phyloP scores from a whole-genome alignment of 2,329 filamentous ascomycete species.

The Septoria petroselini region DNA sequence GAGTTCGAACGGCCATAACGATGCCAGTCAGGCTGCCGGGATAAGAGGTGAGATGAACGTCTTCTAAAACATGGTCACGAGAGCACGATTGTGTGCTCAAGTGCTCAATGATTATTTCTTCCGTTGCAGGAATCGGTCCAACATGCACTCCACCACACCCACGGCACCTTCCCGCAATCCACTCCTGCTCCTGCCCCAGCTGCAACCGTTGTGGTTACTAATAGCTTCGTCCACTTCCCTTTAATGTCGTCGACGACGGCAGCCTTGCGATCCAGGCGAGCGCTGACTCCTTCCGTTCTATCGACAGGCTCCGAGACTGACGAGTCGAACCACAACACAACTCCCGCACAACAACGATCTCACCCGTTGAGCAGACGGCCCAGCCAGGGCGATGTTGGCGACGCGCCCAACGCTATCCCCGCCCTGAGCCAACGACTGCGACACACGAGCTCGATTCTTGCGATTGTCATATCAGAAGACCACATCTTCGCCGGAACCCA shows the following conservation, averaged over 20 bases:
- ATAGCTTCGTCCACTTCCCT: neutral
- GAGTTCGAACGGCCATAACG: neutral
- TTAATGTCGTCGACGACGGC: slow-evolving; percentile 8
- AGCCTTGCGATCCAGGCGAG: slow-evolving; percentile 1
- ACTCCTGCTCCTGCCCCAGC: neutral
- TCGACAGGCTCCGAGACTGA: slow-evolving; percentile 26
- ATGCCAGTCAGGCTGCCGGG: neutral
- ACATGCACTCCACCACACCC: slow-evolving; percentile 1
- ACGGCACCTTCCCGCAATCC: slow-evolving; percentile 6
- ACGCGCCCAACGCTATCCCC: slow-evolving; percentile 44
- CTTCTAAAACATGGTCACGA: neutral
- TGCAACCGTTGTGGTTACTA: slow-evolving; percentile 1
- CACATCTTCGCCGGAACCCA: slow-evolving; percentile 91
- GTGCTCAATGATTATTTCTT: too few relatives aligned
- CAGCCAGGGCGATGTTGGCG: slow-evolving; percentile 28
- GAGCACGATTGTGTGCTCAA: neutral
- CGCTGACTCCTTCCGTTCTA: slow-evolving; percentile 21
- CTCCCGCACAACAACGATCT: neutral
- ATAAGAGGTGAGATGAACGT: slow-evolving; percentile 4
- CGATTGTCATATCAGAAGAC: slow-evolving; percentile 74
- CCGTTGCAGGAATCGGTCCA: too few relatives aligned
- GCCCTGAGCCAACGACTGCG: slow-evolving; percentile 70
- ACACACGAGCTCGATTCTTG: slow-evolving; percentile 75
- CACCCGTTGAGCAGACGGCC: slow-evolving; percentile 24
- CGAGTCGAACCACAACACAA: slow-evolving; percentile 11